Evolutionary conservation across 768 basidiomycete species (phyloP).

Genomic region (Lentinus tigrinus): DNA sequence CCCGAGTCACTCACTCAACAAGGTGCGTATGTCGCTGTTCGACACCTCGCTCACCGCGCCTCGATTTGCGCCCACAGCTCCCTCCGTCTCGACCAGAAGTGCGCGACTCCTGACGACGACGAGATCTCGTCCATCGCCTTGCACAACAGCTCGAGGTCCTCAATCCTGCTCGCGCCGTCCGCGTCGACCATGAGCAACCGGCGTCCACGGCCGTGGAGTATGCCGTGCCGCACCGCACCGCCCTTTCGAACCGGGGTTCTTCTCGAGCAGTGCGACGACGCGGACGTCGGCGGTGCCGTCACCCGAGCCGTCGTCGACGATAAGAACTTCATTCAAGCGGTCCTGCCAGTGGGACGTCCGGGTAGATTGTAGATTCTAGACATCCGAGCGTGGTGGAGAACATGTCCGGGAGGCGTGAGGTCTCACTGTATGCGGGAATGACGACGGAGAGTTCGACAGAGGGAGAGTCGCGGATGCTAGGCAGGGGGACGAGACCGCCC

Average conservation of each 20-base stretch:
- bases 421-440: slow-evolving; percentile 92
- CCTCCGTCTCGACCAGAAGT: slow-evolving; percentile 88
- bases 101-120: slow-evolving; percentile 85
- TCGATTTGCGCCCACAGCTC: too few species aligned
- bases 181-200: slow-evolving; percentile 91
- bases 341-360: slow-evolving; percentile 9
- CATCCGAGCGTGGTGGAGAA: slow-evolving; percentile 71
- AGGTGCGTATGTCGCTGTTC: too few species aligned
- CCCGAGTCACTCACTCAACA: too few species aligned
- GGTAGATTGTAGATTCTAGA: slow-evolving; percentile 41
- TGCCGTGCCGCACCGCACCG: slow-evolving; percentile 89
- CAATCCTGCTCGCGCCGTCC: slow-evolving; percentile 88
- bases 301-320: slow-evolving; percentile 87
- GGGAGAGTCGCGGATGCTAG: slow-evolving; percentile 53
- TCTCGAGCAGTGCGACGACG: slow-evolving; percentile 72
- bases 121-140: slow-evolving; percentile 28
- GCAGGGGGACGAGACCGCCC: too few species aligned
- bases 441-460: slow-evolving; percentile 76
- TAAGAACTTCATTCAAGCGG: slow-evolving; percentile 75
- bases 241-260: slow-evolving; percentile 95
- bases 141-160: slow-evolving; percentile 82
- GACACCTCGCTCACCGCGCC: too few species aligned
- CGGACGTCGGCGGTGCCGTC: slow-evolving; percentile 82
- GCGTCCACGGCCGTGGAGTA: slow-evolving; percentile 75
- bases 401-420: slow-evolving; percentile 78